Base-by-base conservation (phyloP, 106 monocot genomes). In the Phalaenopsis equestris region DNA sequence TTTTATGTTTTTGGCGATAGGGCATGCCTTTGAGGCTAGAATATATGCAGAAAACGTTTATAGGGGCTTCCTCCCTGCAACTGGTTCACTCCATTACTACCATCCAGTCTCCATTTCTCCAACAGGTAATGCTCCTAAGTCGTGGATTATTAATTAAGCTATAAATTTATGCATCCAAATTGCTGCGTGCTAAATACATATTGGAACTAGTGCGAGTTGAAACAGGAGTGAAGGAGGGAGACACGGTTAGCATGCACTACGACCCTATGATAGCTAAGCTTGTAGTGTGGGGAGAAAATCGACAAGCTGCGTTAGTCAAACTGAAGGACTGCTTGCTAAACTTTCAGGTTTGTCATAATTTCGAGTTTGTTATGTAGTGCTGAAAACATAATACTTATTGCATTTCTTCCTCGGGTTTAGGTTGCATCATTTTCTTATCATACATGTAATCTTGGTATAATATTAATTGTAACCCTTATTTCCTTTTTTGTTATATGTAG, bases 221-320 rank as follows among this genome's bases (percentile, higher is more conserved):
- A 87, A 99, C 95, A 37, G 99, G 99, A 42, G 99, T 99, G 42
- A 91, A 84, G 73, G 85, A 95, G 85, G 95, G 99, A 80, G 91
- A 95, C 65, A 72, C 87, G 56, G 95, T 99, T 73, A 93, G 94
- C 79, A 86, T 94, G 90, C 91, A 95, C 83, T 99, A 99, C 87
- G 99, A 99, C 90, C 99, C 99, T 49, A 99, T 99, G 99, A 99
- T 99, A 79, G 99, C 99, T 77, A 99, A 99, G 84, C 90, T 99
- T 70, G 99, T 99, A 77, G 94, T 99, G 18, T 99, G 99, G 99
- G 99, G 99, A 38, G 94, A 95, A 86, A 89, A 86, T 81, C 95
- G 99, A 37, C 73, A 79, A 70, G 87, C 91, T 14, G 99, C 99
- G 73, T 79, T 99, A 85, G 80, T 84, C 77, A 94, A 99, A 77